phyloP scores from a whole-genome alignment of 352 stramenopile species.

The Phytophthora crassamura region DNA sequence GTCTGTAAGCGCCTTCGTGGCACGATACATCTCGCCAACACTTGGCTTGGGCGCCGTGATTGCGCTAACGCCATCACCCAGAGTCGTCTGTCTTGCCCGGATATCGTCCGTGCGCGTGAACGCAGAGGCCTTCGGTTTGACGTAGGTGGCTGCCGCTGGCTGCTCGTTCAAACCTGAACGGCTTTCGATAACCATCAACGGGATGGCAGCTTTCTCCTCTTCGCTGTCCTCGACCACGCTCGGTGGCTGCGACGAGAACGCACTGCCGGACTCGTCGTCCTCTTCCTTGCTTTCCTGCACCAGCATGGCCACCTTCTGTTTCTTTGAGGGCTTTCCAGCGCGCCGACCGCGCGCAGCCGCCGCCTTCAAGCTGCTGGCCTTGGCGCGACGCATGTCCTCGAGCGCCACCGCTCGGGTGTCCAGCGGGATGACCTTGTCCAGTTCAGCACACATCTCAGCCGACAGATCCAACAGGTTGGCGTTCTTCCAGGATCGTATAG shows the following conservation, averaged over 20 bases:
- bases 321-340: slow-evolving; percentile 17
- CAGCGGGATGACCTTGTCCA: slow-evolving; percentile 31
- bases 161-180: slow-evolving; percentile 1
- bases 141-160: not conserved
- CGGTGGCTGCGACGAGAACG: slow-evolving; percentile 21
- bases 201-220: slow-evolving; percentile 33
- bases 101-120: not conserved
- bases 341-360: not conserved
- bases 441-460: slow-evolving; percentile 27
- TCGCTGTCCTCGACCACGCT: slow-evolving; percentile 32
- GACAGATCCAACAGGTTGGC: slow-evolving; percentile 44
- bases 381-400: slow-evolving; percentile 38
- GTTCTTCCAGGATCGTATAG: slow-evolving; percentile 47
- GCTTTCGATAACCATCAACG: slow-evolving; percentile 17
- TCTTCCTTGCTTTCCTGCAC: slow-evolving; percentile 19
- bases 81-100: not conserved
- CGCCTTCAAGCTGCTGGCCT: slow-evolving; percentile 19
- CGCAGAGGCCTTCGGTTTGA: not conserved
- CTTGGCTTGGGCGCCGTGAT: not conserved
- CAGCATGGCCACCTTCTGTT: slow-evolving; percentile 5
- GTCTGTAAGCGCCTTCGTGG: not conserved
- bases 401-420: slow-evolving; percentile 34
- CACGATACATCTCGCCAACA: not conserved
- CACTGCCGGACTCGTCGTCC: slow-evolving; percentile 22
- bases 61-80: not conserved